Evolutionary conservation across 495 filamentous ascomycete species (phyloP), one percentile per base, ranked within the genome.

Genomic region (Lasiosphaeria ovina): DNA sequence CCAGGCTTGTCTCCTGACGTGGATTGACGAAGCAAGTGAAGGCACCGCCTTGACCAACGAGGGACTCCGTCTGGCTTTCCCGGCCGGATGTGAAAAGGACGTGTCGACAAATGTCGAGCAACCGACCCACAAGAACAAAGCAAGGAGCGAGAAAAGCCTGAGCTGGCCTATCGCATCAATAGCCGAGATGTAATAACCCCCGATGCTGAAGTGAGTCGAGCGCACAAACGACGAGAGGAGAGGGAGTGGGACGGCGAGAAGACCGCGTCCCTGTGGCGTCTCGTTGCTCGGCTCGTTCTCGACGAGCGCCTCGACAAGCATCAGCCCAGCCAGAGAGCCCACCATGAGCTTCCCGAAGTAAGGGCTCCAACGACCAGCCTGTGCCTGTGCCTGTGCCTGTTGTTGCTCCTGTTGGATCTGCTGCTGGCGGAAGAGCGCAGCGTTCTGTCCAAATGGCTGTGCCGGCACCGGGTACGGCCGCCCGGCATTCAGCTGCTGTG

Each of bases 1-100:
- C 92, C 93, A 97, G 35, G 93, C 93, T 68, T 91, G 89, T 60
- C 88, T 84, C 54, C 92, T 87, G 54, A 95, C 90, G 62, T 93
- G 89, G 54, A 93, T 87, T 6, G 93, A 86, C 3, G 92, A 93
- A 12, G 90, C 88, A 12, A 89, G 78, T 3, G 89, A 90, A 1
- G 88, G 89, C 54, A 78, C 84, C 38, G 79, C 82, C 63, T 73
- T 73, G 52, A 80, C 73, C 48, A 69, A 77, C 32, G 77, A 65
- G 49, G 65, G 54, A 31, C 54, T 60, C 35, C 66, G 65, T 53
- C 73, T 66, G 5, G 64, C 54, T 57, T 79, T 72, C 33, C 75
- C 62, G 35, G 74, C 66, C 57, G 79, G 82, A 14, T 72, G 66
- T 62, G 79, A 81, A 33, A 68, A 62, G 2, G 75, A 64, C 32